Percentiles rank a stretch among this genome's conserved stretches.
Conservation (phyloP, 2,329 filamentous ascomycete species). For the Ceratocystis papillata region DNA sequence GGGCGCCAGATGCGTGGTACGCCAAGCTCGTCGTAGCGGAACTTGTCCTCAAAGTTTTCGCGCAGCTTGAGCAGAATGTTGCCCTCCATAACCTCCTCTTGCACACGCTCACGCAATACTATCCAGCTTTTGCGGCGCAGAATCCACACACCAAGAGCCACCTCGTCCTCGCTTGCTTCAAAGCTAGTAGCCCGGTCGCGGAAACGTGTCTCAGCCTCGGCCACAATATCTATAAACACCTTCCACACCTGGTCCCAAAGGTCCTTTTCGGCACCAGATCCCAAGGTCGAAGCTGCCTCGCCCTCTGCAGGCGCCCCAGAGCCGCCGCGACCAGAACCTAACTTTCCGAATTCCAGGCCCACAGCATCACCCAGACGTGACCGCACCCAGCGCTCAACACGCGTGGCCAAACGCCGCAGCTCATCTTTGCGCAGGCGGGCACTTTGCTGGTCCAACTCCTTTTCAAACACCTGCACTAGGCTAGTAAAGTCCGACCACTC, state of each 20-base stretch:
- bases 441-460: constrained; percentile 85
- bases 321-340: constrained; percentile 77
- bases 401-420: constrained; percentile 81
- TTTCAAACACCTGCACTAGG: constrained; percentile 68
- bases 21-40: constrained; percentile 89
- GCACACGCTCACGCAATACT: constrained; percentile 77
- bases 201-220: constrained; percentile 76
- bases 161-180: constrained; percentile 81
- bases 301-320: constrained; percentile 68
- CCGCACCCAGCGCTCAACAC: constrained; percentile 88
- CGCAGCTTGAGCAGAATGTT: constrained; percentile 90
- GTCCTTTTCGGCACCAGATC: constrained; percentile 54
- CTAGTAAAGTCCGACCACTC: constrained; percentile 80
- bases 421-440: constrained; percentile 80
- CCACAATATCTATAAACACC: constrained; percentile 70
- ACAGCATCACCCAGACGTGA: constrained; percentile 78
- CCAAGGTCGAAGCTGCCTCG: constrained; percentile 37
- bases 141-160: constrained; percentile 85
- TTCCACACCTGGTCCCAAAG: constrained; percentile 95
- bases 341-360: constrained; percentile 89
- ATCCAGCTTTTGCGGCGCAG: constrained; percentile 90
- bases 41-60: constrained; percentile 98
- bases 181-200: constrained; percentile 84
- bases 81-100: constrained; percentile 96
- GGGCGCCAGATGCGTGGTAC: constrained; percentile 96